Evolutionary conservation across 2,329 filamentous ascomycete species (phyloP), one percentile per base, ranked within the genome.

Genomic region (Clarireedia hainanense): DNA sequence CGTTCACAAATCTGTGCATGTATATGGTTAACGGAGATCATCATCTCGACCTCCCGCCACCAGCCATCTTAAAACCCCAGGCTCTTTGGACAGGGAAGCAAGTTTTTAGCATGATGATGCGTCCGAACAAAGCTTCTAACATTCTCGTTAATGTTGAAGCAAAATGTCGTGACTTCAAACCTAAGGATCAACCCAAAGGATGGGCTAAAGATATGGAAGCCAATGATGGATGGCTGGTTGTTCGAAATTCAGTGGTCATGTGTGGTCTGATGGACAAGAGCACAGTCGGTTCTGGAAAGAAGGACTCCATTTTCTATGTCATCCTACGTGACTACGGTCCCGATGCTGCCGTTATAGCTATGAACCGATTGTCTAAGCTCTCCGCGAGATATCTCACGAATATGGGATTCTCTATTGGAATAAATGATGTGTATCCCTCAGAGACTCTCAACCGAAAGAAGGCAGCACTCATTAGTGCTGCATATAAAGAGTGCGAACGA

Each of bases 231-330:
- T 97, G 89, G 80, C 77, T 99, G 9, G 90, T 96, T 14, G 86
- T 99, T 60, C 88, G 92, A 56, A 97, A 99, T 69, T 97, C 92
- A 0, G 91, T 96, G 70, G 85, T 97, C 59, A 95, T 99, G 89
- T 97, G 92, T 68, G 94, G 94, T 59, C 82, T 86, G 58, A 96
- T 97, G 91, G 94, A 99, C 75, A 99, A 99, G 73, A 88, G 89
- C 1, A 97, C 91, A 0, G 89, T 99, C n/a, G 94, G 94, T 64
- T 85, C 89, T 5, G 94, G 94, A 65, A 97, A 97, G 76, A 99
- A 99, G 69, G 92, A 96, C 69, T 96, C 91, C 0, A 85, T 99
- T 20, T 99, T 97, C 68, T 99, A 96, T 67, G 88, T 97, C 56
- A 92, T 99, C 68, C 82, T 97, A 64, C 83, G 94, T 76, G 94